Evolutionary conservation across 2,329 filamentous ascomycete genomes (phyloP), one percentile per base, ranked within the genome.

Genomic region (Exophiala mesophila): DNA sequence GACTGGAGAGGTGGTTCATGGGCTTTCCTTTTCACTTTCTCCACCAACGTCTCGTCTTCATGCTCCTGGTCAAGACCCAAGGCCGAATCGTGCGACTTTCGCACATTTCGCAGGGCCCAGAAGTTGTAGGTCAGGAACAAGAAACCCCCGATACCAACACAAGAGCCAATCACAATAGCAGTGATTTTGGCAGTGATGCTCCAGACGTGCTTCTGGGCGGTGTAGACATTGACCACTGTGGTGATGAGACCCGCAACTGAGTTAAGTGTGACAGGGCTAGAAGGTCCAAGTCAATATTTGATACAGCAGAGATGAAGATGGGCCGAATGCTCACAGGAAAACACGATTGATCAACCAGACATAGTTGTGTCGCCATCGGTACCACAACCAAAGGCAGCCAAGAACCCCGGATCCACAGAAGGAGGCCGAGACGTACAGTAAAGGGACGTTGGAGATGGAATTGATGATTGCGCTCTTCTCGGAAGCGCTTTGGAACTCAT

Each of bases 291-390:
- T 47, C 29, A 51, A 45, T 35, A 50, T 30, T 9, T 10, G 9
- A 17, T 3, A 10, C 37, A 5, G 9, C 17, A 28, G 9, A 13
- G 12, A 20, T 21, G 12, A 28, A 24, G 36, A 18, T 12, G 23
- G 13, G 43, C 36, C 45, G 39, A 56, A 34, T 12, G 55, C 57
- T 26, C 55, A 67, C 47, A 74, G 45, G 49, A 77, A 74, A 9
- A 77, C 59, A 42, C 66, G 63, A 54, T 76, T 73, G 6, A 74
- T 62, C 16, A 77, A 60, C 74, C 72, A 78, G 13, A 76, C 64
- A 43, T 76, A 76, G 49, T 77, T 77, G 12, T 57, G 53, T 28
- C 66, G 57, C 59, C 70, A 71, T 15, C 61, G 58, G 38, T 63
- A 59, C 47, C 64, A 72, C n/a, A 77, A 58, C 54, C 60, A 64